Conservation (phyloP, 1,284 basidiomycete genomes). For the Marasmius oreades region DNA sequence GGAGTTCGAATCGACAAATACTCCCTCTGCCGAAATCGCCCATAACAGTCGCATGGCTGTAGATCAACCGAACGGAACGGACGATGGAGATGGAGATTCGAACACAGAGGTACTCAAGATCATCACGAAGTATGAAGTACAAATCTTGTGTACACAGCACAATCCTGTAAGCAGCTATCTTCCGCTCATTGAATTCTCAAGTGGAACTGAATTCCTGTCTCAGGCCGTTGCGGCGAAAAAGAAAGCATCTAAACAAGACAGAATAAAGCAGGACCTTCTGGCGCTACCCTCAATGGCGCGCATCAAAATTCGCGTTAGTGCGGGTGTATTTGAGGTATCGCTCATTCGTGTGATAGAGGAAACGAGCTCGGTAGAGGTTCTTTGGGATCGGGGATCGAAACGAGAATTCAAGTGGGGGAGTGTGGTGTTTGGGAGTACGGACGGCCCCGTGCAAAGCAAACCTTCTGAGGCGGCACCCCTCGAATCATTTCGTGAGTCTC, state of each 20-base stretch:
- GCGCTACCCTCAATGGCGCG: conserved; percentile 64
- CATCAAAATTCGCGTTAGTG: conserved; percentile 76
- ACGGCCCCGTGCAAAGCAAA: conserved; percentile 58
- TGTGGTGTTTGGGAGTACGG: conserved; percentile 64
- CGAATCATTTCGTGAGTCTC: conserved; percentile 10
- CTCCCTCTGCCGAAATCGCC: conserved; percentile 7
- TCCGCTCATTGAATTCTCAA: conserved; percentile 3
- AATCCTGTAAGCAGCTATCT: conserved; percentile 63
- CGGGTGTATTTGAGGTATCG: conserved; percentile 79
- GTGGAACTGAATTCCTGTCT: conserved; percentile 3
- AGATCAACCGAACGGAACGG: not conserved
- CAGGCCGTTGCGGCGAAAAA: conserved; percentile 71
- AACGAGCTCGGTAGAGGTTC: conserved; percentile 67
- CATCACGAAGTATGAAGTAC: conserved; percentile 68
- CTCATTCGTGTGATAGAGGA: conserved; percentile 68
- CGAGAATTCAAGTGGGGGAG: conserved; percentile 79
- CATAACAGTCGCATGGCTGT: conserved; percentile 1
- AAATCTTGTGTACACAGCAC: conserved; percentile 76
- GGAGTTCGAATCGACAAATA: conserved; percentile 15
- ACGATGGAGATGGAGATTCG: not conserved
- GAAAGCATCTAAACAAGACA: conserved; percentile 66
- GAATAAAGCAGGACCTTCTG: conserved; percentile 61
- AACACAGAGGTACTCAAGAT: conserved; percentile 52
- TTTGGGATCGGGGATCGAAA: conserved; percentile 69
- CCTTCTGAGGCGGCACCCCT: conserved; percentile 46